Conservation (phyloP, 2,329 filamentous ascomycete species). For the Ophioceras dolichostomum region DNA sequence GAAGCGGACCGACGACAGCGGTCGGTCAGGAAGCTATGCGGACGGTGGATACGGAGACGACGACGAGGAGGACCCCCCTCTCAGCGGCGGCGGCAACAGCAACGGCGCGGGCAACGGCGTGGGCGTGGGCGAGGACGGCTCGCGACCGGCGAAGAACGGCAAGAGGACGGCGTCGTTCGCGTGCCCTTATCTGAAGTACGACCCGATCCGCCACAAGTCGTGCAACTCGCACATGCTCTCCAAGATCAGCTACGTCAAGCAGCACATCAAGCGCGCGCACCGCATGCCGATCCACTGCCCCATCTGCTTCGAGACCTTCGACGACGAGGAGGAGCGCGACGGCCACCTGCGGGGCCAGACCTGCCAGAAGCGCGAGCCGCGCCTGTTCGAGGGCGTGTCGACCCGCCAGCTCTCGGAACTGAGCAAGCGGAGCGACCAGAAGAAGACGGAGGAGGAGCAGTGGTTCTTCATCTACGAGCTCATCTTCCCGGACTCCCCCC, state of each 20-base stretch:
- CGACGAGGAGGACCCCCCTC: too few species aligned
- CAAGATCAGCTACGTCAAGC: conserved; percentile 12
- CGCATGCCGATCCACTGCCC: conserved; percentile 5
- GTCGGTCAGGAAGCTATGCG: too few species aligned
- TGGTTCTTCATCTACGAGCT: conserved; percentile 12
- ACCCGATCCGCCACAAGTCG: conserved; percentile 3
- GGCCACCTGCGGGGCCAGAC: background rate
- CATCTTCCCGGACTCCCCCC: conserved; percentile 6
- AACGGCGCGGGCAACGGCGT: too few species aligned
- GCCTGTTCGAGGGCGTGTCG: conserved; percentile 6
- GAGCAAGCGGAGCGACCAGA: conserved; percentile 1
- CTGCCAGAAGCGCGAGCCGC: background rate
- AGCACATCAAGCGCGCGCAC: conserved; percentile 10
- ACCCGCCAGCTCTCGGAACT: conserved; percentile 1
- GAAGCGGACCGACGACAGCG: too few species aligned
- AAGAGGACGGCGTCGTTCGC: too few species aligned
- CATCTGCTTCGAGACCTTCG: conserved; percentile 8
- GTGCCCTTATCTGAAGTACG: conserved; percentile 11
- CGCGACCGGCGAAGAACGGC: too few species aligned
- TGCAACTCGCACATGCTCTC: conserved; percentile 8
- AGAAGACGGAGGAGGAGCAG: conserved; percentile 5
- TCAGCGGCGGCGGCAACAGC: too few species aligned
- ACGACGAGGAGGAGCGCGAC: background rate
- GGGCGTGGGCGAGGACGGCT: too few species aligned
- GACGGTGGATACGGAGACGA: too few species aligned